phyloP scores from a whole-genome alignment of 306 rosid species.

The Trichosanthes truncata region DNA sequence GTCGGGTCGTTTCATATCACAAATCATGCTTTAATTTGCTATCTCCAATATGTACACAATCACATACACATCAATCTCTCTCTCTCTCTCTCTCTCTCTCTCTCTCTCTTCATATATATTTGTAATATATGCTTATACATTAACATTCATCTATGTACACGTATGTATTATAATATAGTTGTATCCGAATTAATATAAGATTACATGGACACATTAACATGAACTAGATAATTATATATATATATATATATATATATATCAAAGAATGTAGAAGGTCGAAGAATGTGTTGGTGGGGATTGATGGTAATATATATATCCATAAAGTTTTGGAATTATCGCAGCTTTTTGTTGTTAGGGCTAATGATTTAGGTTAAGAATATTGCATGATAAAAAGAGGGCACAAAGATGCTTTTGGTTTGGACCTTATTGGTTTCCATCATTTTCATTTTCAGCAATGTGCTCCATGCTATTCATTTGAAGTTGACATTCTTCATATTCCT shows the following conservation, averaged over 20 bases:
- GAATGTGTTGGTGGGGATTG: background rate
- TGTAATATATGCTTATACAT: background rate
- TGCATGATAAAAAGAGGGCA: slow-evolving; percentile 16
- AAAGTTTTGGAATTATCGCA: slow-evolving; percentile 18
- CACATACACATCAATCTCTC: background rate
- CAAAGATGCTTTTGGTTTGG: slow-evolving; percentile 44
- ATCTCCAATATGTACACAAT: background rate
- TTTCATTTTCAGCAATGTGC: slow-evolving; percentile 15
- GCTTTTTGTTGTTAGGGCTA: slow-evolving; percentile 20
- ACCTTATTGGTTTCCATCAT: slow-evolving; percentile 31
- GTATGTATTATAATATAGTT: no score
- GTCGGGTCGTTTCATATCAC: slow-evolving; percentile 30
- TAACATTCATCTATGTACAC: background rate
- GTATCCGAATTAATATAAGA: no score
- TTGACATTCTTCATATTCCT: background rate
- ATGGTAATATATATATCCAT: background rate
- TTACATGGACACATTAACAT: no score
- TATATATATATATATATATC: background rate
- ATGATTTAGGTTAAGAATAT: slow-evolving; percentile 10
- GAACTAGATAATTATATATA: no score
- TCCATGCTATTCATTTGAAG: slow-evolving; percentile 14
- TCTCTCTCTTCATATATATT: background rate
- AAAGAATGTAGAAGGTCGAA: background rate
- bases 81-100: background rate
- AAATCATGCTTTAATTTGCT: background rate